Evolutionary conservation across 768 basidiomycete species (phyloP).

Genomic region (Daedaleopsis sinensis): DNA sequence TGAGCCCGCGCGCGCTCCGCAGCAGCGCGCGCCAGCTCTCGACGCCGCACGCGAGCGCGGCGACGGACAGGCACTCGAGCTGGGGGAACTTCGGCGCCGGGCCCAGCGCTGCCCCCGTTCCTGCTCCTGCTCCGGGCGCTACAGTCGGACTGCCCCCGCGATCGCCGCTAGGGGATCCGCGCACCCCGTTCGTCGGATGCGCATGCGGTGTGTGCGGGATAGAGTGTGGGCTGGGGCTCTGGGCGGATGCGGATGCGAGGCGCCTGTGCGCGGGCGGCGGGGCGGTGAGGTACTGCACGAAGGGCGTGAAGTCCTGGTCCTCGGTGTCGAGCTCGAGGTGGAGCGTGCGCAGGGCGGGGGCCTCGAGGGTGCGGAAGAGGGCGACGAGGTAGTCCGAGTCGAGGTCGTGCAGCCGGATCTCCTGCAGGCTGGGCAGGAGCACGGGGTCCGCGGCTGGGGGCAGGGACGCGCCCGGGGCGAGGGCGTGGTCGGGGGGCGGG

Average conservation of each 20-base stretch:
- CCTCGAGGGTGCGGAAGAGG: slow-evolving; percentile 47
- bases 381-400: slow-evolving; percentile 55
- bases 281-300: slow-evolving; percentile 35
- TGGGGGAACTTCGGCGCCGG: slow-evolving; percentile 24
- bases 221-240: too few relatives aligned
- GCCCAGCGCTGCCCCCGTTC: not conserved
- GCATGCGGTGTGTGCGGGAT: too few relatives aligned
- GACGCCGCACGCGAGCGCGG: slow-evolving; percentile 26
- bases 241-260: too few relatives aligned
- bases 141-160: not conserved
- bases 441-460: slow-evolving; percentile 42
- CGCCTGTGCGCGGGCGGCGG: slow-evolving; percentile 3
- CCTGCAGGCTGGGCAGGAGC: slow-evolving; percentile 37
- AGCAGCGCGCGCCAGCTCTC: slow-evolving; percentile 30
- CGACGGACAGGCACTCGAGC: slow-evolving; percentile 30
- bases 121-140: not conserved
- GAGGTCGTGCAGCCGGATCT: slow-evolving; percentile 55
- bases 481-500: slow-evolving; percentile 28
- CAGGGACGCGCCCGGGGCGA: slow-evolving; percentile 41
- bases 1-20: slow-evolving; percentile 36
- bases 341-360: slow-evolving; percentile 49
- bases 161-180: too few relatives aligned
- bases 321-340: slow-evolving; percentile 47
- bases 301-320: slow-evolving; percentile 52
- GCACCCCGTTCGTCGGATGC: too few relatives aligned